Evolutionary conservation across 2,329 filamentous ascomycete species (phyloP).

Genomic region (Fusarium brevicatenulatum): DNA sequence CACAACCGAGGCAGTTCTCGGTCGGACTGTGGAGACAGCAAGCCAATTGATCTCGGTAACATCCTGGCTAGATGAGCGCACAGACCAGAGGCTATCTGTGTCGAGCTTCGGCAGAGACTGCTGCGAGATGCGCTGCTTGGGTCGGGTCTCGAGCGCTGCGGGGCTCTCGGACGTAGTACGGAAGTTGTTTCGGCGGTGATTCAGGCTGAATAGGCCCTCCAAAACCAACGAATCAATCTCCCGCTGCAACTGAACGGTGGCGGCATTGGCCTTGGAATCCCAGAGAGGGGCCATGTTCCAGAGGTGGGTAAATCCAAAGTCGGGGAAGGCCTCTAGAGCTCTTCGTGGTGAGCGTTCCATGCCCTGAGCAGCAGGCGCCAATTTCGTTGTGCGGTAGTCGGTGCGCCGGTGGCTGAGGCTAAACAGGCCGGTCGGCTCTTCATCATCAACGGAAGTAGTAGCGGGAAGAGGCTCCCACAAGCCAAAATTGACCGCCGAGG

Average conservation of each 20-base stretch:
- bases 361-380: constrained; percentile 37
- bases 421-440: constrained; percentile 40
- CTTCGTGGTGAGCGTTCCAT: constrained; percentile 37
- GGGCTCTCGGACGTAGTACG: constrained; percentile 41
- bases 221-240: constrained; percentile 38
- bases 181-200: constrained; percentile 42
- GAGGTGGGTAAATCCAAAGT: constrained; percentile 36
- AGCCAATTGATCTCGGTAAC: constrained; percentile 37
- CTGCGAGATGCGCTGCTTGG: constrained; percentile 47
- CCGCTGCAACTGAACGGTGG: constrained; percentile 25
- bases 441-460: constrained; percentile 13
- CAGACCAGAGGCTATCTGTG: constrained; percentile 51
- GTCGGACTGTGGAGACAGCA: constrained; percentile 33
- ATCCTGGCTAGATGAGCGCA: constrained; percentile 33
- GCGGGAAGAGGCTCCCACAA: constrained; percentile 36
- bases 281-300: constrained; percentile 44
- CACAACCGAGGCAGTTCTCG: constrained; percentile 33
- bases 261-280: constrained; percentile 36
- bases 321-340: constrained; percentile 31
- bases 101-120: constrained; percentile 45
- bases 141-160: constrained; percentile 46
- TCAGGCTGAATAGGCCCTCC: constrained; percentile 42
- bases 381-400: constrained; percentile 38
- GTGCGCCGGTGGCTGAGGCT: constrained; percentile 41
- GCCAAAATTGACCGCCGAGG: constrained; percentile 35